Percentiles rank a stretch among this genome's conserved stretches.
Evolutionary conservation across 2,329 filamentous ascomycete genomes (phyloP).

Genomic region (Penicillium sp.): DNA sequence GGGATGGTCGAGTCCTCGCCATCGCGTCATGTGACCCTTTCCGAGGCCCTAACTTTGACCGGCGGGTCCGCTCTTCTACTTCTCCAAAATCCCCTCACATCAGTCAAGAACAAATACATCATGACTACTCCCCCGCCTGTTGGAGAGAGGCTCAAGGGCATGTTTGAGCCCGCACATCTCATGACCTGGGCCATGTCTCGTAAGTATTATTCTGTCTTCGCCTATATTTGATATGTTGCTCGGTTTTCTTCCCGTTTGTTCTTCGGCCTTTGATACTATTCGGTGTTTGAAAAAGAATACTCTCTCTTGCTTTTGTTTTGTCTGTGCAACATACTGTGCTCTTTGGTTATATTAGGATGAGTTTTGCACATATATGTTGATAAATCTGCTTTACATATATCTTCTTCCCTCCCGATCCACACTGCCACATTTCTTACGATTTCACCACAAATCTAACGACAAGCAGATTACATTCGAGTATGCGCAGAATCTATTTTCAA

Average conservation of each 20-base stretch:
- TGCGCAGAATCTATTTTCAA: slow-evolving; percentile 39
- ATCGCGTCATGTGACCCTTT: neutral
- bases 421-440: too few relatives aligned
- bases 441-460: too few relatives aligned
- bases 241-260: neutral
- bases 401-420: neutral
- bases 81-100: neutral
- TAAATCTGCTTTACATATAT: neutral
- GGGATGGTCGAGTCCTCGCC: too few relatives aligned
- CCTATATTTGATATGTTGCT: too few relatives aligned
- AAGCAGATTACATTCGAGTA: slow-evolving; percentile 37
- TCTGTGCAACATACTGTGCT: neutral
- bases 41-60: neutral
- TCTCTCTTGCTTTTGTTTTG: neutral
- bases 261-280: neutral
- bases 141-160: slow-evolving; percentile 19
- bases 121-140: slow-evolving; percentile 15
- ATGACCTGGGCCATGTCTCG: slow-evolving; percentile 32
- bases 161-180: slow-evolving; percentile 32
- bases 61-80: neutral
- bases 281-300: neutral
- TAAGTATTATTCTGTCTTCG: slow-evolving; percentile 19
- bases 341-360: neutral
- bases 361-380: neutral
- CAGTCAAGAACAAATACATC: neutral